Evolutionary conservation across 345 rosid genomes (phyloP), one percentile per base, ranked within the genome.

Genomic region (Carallia pectinifolia): DNA sequence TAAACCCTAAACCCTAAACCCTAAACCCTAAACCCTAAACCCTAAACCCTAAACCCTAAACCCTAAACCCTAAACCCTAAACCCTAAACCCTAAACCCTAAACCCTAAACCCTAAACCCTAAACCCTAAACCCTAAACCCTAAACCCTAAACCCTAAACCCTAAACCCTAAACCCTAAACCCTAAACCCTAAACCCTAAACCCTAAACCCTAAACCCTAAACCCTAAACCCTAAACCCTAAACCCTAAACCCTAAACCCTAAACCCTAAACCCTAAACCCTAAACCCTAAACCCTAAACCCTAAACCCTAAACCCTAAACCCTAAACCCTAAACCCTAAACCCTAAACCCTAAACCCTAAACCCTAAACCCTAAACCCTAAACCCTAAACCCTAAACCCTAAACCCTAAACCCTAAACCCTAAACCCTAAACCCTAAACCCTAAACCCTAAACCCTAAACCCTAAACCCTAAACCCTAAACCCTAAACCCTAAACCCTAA

Each of bases 111-210:
- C 76, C 71, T 58, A 30, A 73, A 55, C 71, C 71, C 76, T 34
- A 40, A 73, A 73, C 71, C 76, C 76, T 29, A 65, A 73, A 73
- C 64, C 71, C 76, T 50, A 39, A 73, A 73, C 64, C 69, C 67
- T 44, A 33, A 76, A 59, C 62, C 75, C 67, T 34, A 48, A 76
- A 60, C 70, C 75, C 63, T 59, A 58, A 72, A 55, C n/a, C 55
- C 63, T 40, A 40, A 64, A 54, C 58, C 68, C 63, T 23, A 73
- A 73, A 37, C 76, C 71, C 36, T n/a, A 73, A 73, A 39, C 39
- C 59, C 71, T 61, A 37, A 73, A 58, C 60, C 76, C 71, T 39
- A 36, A 73, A 73, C 55, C 65, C 71, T 44, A 27, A 72, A 65
- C 23, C 76, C 75, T 36, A 61, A 71, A 64, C 66, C 69, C 70